phyloP scores from a whole-genome alignment of 2,329 filamentous ascomycete species.

The Apiospora saccharicola region DNA sequence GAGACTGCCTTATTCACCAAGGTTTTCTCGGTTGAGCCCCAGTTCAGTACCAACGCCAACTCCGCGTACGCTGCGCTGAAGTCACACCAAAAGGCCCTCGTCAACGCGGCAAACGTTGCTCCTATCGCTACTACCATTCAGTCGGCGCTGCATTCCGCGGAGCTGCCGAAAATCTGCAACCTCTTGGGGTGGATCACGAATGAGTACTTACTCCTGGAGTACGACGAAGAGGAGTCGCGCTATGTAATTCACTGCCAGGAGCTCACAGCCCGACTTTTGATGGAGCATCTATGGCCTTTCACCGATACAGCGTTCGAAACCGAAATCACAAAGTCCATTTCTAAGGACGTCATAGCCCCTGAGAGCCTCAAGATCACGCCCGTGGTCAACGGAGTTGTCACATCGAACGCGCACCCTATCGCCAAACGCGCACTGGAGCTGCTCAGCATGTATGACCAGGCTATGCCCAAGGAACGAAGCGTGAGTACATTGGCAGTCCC shows the following conservation, averaged over 20 bases:
- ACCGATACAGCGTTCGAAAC: slow-evolving; percentile 62
- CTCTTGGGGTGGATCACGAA: slow-evolving; percentile 65
- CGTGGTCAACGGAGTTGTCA: slow-evolving; percentile 55
- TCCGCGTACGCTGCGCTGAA: slow-evolving; percentile 62
- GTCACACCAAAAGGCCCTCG: slow-evolving; percentile 56
- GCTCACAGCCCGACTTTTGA: slow-evolving; percentile 62
- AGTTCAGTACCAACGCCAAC: slow-evolving; percentile 56
- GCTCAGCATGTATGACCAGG: slow-evolving; percentile 67
- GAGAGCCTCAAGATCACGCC: slow-evolving; percentile 60
- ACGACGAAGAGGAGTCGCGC: slow-evolving; percentile 62
- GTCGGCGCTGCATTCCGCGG: slow-evolving; percentile 53
- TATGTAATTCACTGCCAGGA: slow-evolving; percentile 63
- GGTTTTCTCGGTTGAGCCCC: slow-evolving; percentile 63
- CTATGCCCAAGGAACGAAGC: slow-evolving; percentile 69
- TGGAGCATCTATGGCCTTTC: slow-evolving; percentile 65
- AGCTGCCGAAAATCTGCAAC: slow-evolving; percentile 60
- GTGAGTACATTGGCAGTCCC: slow-evolving; percentile 49
- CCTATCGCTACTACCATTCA: slow-evolving; percentile 60
- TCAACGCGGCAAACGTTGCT: slow-evolving; percentile 61
- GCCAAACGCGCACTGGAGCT: slow-evolving; percentile 66
- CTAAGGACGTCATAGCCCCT: slow-evolving; percentile 55
- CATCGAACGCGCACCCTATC: slow-evolving; percentile 65
- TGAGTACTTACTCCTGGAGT: slow-evolving; percentile 63
- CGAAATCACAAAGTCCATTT: slow-evolving; percentile 62
- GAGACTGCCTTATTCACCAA: slow-evolving; percentile 61